Percentiles rank a stretch among this genome's conserved stretches.
Evolutionary conservation across 1,284 basidiomycete species (phyloP).

Genomic region (Trametes hirsuta): DNA sequence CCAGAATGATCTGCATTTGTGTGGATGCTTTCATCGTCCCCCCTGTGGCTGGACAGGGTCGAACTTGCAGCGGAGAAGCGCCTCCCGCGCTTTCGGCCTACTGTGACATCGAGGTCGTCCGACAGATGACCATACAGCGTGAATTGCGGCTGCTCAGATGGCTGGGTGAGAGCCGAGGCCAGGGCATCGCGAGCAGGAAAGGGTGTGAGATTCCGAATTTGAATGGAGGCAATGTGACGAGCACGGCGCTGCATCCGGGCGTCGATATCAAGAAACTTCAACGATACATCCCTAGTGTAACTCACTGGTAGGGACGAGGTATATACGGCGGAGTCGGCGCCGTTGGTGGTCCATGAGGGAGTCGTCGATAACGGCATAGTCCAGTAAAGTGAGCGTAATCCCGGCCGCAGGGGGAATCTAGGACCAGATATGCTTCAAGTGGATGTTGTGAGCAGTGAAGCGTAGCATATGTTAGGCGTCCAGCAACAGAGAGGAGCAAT

Average conservation of each 20-base stretch:
- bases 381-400: background rate
- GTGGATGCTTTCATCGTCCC: conserved; percentile 44
- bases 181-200: conserved; percentile 78
- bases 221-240: conserved; percentile 73
- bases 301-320: conserved; percentile 14
- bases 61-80: conserved; percentile 62
- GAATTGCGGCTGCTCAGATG: conserved; percentile 60
- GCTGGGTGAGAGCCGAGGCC: conserved; percentile 70
- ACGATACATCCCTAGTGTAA: background rate
- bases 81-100: conserved; percentile 60
- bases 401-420: background rate
- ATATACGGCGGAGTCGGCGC: background rate
- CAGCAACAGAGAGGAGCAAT: background rate
- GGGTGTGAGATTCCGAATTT: conserved; percentile 80
- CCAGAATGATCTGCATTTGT: conserved; percentile 15
- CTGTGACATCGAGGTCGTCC: conserved; percentile 71
- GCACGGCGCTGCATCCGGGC: conserved; percentile 57
- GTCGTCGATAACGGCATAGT: conserved; percentile 13
- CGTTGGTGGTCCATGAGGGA: conserved; percentile 3
- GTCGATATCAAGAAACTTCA: background rate
- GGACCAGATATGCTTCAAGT: background rate
- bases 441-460: background rate
- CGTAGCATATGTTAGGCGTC: conserved; percentile 14
- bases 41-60: conserved; percentile 46
- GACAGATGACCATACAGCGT: conserved; percentile 55